Percentiles rank a stretch among this genome's conserved stretches.
Evolutionary conservation across 148 eudicot species (phyloP).

Genomic region (Fagopyrum tataricum): DNA sequence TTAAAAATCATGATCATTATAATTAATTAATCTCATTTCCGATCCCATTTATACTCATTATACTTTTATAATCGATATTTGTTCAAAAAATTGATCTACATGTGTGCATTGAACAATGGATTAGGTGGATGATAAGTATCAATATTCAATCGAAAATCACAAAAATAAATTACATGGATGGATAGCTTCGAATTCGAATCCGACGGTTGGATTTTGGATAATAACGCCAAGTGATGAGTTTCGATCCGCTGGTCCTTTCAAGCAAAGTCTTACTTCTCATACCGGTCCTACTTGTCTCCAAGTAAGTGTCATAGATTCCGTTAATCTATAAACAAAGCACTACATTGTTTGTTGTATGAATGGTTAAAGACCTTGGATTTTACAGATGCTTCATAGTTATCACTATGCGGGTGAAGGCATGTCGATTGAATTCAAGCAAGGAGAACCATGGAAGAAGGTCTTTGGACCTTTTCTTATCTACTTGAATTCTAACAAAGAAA

Average conservation of each 20-base stretch:
- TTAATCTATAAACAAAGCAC: not conserved
- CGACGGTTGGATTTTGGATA: conserved; percentile 62
- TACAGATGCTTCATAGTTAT: conserved; percentile 13
- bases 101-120: not conserved
- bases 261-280: conserved; percentile 83
- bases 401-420: not conserved
- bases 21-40: too few species aligned
- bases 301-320: conserved; percentile 27
- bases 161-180: conserved; percentile 72
- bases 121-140: conserved; percentile 89
- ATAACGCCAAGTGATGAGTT: conserved; percentile 71
- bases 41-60: too few species aligned
- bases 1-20: too few species aligned
- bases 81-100: too few species aligned
- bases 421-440: not conserved
- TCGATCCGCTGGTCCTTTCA: conserved; percentile 63
- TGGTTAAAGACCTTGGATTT: not conserved
- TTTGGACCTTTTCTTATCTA: conserved; percentile 10
- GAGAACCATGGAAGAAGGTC: conserved; percentile 12
- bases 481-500: conserved; percentile 1
- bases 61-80: too few species aligned
- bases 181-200: conserved; percentile 31
- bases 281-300: conserved; percentile 59
- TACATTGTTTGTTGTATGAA: not conserved
- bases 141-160: conserved; percentile 51